These are phyloP conservation scores for Arabis hirsuta DNA, from an alignment of 345 rosid genomes.

Conservation along the genomic window DNA sequence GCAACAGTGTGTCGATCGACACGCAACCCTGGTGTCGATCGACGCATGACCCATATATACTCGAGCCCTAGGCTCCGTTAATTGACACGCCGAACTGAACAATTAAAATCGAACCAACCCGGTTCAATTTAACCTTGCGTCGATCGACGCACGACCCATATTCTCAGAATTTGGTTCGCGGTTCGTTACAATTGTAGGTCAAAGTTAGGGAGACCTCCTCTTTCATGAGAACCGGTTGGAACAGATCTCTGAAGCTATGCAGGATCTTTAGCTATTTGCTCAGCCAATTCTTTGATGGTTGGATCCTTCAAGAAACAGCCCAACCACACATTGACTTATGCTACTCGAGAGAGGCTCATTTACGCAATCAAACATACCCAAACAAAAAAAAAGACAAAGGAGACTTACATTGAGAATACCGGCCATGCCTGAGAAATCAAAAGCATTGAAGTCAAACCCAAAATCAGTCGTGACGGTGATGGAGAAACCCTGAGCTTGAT, in stretches of 20 bases:
- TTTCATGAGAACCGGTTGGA: slow-evolving; percentile 61
- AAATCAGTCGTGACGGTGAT: slow-evolving; percentile 46
- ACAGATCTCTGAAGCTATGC: slow-evolving; percentile 77
- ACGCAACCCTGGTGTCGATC: too few species aligned
- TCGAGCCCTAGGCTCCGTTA: too few species aligned
- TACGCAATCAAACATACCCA: not conserved
- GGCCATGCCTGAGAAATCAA: slow-evolving; percentile 90
- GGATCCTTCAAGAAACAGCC: slow-evolving; percentile 60
- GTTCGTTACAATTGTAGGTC: slow-evolving; percentile 74
- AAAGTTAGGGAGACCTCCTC: slow-evolving; percentile 62
- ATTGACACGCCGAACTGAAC: too few species aligned
- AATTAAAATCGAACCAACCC: too few species aligned
- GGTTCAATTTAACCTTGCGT: too few species aligned
- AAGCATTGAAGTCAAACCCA: slow-evolving; percentile 57
- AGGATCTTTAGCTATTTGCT: slow-evolving; percentile 68
- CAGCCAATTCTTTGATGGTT: slow-evolving; percentile 86
- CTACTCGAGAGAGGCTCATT: not conserved
- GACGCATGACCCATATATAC: too few species aligned
- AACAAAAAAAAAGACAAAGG: not conserved
- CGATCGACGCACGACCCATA: too few species aligned
- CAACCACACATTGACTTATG: slow-evolving; percentile 11
- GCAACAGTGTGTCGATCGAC: too few species aligned
- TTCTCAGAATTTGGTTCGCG: too few species aligned
- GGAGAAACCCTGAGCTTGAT: too few species aligned
- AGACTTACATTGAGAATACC: slow-evolving; percentile 75